Base-by-base conservation (phyloP, 2,329 filamentous ascomycete species). In the Phyllosticta paracitricarpa region DNA sequence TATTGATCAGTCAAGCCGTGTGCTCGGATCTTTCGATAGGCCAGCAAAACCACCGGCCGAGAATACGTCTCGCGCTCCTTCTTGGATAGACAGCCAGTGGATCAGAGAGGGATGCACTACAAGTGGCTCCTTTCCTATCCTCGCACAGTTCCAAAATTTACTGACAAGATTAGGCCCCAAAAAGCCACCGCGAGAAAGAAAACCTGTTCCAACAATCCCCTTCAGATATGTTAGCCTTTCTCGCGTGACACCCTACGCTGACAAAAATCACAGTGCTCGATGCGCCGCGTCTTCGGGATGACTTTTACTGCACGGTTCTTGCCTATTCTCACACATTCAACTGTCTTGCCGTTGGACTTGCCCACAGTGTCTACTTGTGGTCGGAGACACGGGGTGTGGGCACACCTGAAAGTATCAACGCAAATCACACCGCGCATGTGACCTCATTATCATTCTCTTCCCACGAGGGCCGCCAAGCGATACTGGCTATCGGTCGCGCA, bases 381-480 rank as follows among this genome's bases (percentile, higher is more conserved):
- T 93, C 91, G 0, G 92, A 97, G 71, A 74, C 78, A 35, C 77
- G 79, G 30, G 88, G 88, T 2, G 88, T 91, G 22, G 80, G 82
- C 48, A 81, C 81, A 61, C 80, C 82, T 17, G 81, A 82, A 56
- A 77, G 77, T 51, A 72, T 82, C 59, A 73, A 82, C 75, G 70
- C 77, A 66, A 82, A 85, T 77, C 70, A 73, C 66, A 63, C 74
- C 67, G 68, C 68, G 9, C 82, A 86, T 68, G 80, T 99, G 52
- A 96, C 91, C 0, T 91, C 90, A 5, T 74, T 97, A n/a, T 86
- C 89, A 0, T 97, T 97, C 73, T 97, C 94, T 1, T 97, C 93
- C 0, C 73, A 80, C 1, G 77, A 84, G 68, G 93, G 93, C 1
- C 81, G 80, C 22, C 89, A 87, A 68, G 86, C 85, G 12, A 94